Evolutionary conservation across 495 filamentous ascomycete genomes (phyloP), one percentile per base, ranked within the genome.

Genomic region (Friedmanniomyces endolithicus): DNA sequence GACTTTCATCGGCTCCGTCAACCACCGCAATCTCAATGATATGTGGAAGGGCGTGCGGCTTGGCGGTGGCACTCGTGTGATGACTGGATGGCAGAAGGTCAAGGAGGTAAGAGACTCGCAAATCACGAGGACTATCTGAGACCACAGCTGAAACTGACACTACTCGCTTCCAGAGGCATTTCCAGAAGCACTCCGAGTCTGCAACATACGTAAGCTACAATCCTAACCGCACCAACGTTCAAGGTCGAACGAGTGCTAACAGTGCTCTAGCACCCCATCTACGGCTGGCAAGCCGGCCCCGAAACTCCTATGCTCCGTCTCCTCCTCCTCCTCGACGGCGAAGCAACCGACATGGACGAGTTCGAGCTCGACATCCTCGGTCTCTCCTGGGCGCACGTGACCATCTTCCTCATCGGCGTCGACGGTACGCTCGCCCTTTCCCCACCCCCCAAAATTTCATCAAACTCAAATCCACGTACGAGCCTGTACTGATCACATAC

Each of bases 261-360:
- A 4, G 2, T 41, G 16, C 37, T 14, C 12, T 14, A 41, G 37
- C 73, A 76, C 48, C 70, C 72, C 6, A 57, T 71, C 6, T 76
- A 72, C 54, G 73, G 73, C 37, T 76, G 73, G 73, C 71, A 72
- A 64, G 73, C 73, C 12, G 73, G 73, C 11, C 69, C 71, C 0
- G 41, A 66, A 51, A 76, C 72, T 0, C 72, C 73, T 0, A 73
- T 69, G 46, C 66, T 76, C 22, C 55, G 72, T 39, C 45, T 74
- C 7, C 65, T 76, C 2, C 65, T 76, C 11, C 48, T 75, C 0
- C 64, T 76, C 8, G 71, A 72, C 55, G 71, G 71, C 9, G 73
- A 76, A 61, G 71, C 72, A 11, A 68, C 62, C 7, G 73, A 76
- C 35, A 76, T 76, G 68, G 70, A 76, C 51, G 73, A 75, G 51